These are phyloP conservation scores for Tulasnella sp. DNA, from an alignment of 768 basidiomycete genomes.

Conservation along the genomic window DNA sequence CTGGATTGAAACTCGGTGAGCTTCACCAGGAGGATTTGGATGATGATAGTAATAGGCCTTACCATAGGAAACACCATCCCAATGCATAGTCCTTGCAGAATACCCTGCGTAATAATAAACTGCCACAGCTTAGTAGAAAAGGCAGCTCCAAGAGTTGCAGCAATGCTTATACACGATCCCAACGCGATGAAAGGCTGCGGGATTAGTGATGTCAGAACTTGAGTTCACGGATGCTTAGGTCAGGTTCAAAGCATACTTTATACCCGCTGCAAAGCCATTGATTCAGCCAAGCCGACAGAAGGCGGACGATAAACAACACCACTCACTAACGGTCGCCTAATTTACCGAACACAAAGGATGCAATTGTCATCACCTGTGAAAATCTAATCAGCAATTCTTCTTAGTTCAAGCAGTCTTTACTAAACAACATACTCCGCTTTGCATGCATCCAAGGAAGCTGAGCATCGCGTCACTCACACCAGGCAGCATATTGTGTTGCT, in stretches of 20 bases:
- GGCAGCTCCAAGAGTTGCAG: not conserved
- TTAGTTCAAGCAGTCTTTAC: no score
- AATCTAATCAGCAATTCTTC: no score
- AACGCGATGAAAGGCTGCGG: not conserved
- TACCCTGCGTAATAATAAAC: slow-evolving; percentile 7
- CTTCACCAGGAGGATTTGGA: not conserved
- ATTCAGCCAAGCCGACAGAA: not conserved
- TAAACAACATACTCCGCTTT: not conserved
- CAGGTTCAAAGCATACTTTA: not conserved
- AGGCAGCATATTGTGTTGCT: not conserved
- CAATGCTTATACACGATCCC: not conserved
- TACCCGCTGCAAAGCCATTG: not conserved
- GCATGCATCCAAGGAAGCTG: not conserved
- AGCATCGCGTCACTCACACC: not conserved
- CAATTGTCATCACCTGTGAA: slow-evolving; percentile 1
- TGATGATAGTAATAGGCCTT: not conserved
- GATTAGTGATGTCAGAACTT: not conserved
- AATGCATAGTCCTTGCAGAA: not conserved
- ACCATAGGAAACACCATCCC: slow-evolving; percentile 2
- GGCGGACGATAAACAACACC: not conserved
- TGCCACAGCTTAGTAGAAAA: slow-evolving; percentile 7
- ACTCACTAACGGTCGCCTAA: slow-evolving; percentile 7
- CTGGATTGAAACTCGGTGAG: not conserved
- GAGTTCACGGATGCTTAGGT: not conserved
- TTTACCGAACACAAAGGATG: slow-evolving; percentile 5